phyloP scores from a whole-genome alignment of 345 rosid genomes.

The Gossypium turneri region DNA sequence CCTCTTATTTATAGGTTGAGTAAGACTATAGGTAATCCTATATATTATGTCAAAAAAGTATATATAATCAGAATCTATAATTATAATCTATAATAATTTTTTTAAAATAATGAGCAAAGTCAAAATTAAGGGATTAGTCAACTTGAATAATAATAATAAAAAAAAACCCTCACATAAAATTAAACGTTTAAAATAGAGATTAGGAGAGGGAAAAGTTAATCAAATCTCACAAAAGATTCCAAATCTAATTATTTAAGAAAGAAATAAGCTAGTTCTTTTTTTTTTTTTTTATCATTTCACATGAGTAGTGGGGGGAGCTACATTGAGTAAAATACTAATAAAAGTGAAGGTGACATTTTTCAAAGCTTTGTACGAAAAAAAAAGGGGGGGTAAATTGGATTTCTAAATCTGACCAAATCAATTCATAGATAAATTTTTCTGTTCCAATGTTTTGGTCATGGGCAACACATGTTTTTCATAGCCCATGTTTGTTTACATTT shows the following conservation, averaged over 20 bases:
- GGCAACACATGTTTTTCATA: background rate
- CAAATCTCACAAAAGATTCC: background rate
- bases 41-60: too few species aligned
- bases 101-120: background rate
- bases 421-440: background rate
- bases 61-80: too few species aligned
- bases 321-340: background rate
- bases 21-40: accelerated
- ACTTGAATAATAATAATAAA: background rate
- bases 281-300: background rate
- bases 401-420: background rate
- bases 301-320: background rate
- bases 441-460: background rate
- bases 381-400: background rate
- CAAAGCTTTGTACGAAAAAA: background rate
- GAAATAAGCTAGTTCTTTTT: background rate
- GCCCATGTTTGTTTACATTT: background rate
- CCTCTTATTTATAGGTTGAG: accelerated
- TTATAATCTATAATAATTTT: too few species aligned
- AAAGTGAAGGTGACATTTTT: background rate
- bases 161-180: background rate
- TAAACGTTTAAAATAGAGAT: background rate
- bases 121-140: background rate
- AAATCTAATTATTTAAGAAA: background rate
- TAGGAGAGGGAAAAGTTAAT: background rate